phyloP scores from a whole-genome alignment of 192 early-diverging fungal species.

The Jimgerdemannia lactiflua region DNA sequence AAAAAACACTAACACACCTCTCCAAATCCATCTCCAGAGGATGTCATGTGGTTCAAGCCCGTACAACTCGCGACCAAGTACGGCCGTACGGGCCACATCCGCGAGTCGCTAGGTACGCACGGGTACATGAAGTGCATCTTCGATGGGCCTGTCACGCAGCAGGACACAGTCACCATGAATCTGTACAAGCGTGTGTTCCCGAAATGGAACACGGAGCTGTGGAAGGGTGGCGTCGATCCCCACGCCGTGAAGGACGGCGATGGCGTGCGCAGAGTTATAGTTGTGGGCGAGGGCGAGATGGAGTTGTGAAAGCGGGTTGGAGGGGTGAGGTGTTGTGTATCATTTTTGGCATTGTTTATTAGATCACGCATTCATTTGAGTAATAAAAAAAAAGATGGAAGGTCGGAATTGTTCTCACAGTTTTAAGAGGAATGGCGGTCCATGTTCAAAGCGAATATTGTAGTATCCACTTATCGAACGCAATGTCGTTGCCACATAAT shows the following conservation, averaged over 20 bases:
- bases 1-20: neutral
- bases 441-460: no score
- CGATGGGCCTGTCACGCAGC: conserved; percentile 84
- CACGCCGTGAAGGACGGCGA: neutral
- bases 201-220: conserved; percentile 85
- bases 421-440: no score
- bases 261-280: neutral
- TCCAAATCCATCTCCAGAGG: conserved; percentile 39
- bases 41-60: conserved; percentile 95
- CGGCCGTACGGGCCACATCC: conserved; percentile 90
- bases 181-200: conserved; percentile 97
- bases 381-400: no score
- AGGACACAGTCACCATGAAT: conserved; percentile 96
- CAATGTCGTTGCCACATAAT: no score
- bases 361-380: no score
- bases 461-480: no score
- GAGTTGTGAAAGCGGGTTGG: neutral
- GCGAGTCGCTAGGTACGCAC: conserved; percentile 92
- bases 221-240: conserved; percentile 26
- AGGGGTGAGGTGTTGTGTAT: neutral
- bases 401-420: no score
- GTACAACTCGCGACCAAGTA: conserved; percentile 90
- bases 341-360: neutral
- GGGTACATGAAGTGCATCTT: conserved; percentile 97
- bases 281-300: neutral